Evolutionary conservation across 2,329 filamentous ascomycete genomes (phyloP).

Genomic region (Beauveria caledonica): DNA sequence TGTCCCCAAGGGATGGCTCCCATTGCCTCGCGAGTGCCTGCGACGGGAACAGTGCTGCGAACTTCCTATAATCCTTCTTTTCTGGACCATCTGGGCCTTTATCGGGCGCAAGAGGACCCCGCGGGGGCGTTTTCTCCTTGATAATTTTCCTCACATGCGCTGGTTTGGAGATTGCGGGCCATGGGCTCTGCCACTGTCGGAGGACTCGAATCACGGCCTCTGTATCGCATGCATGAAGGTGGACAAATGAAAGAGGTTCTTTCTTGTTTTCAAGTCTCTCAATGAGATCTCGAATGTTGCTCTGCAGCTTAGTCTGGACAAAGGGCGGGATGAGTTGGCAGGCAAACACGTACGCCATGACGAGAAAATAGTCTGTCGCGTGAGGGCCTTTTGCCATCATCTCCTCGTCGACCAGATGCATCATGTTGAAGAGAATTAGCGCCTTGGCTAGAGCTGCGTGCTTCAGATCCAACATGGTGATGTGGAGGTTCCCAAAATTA

Average conservation of each 20-base stretch:
- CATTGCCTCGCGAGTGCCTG: not conserved
- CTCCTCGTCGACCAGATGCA: slow-evolving; percentile 8
- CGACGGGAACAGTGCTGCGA: not conserved
- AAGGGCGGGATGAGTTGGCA: slow-evolving; percentile 15
- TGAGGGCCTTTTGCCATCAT: slow-evolving; percentile 1
- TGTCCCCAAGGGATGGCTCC: not conserved
- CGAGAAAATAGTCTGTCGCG: slow-evolving; percentile 8
- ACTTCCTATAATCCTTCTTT: not conserved
- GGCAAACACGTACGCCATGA: slow-evolving; percentile 17
- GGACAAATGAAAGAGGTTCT: not conserved
- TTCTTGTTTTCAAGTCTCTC: slow-evolving; percentile 11
- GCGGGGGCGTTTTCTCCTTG: not conserved
- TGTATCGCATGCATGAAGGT: not conserved
- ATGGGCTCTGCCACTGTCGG: slow-evolving; percentile 11
- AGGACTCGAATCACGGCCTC: slow-evolving; percentile 11
- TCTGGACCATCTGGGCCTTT: not conserved
- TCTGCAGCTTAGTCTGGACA: slow-evolving; percentile 14
- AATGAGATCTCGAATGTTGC: slow-evolving; percentile 15
- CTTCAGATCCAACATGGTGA: slow-evolving; percentile 19
- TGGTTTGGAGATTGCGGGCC: not conserved
- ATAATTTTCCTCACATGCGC: slow-evolving; percentile 7
- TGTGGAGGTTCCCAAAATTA: slow-evolving; percentile 13
- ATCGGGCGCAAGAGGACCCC: not conserved
- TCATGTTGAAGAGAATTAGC: slow-evolving; percentile 15
- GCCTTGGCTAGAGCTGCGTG: slow-evolving; percentile 17